Conservation (phyloP, 148 eudicot species). For the Spergularia marina region DNA sequence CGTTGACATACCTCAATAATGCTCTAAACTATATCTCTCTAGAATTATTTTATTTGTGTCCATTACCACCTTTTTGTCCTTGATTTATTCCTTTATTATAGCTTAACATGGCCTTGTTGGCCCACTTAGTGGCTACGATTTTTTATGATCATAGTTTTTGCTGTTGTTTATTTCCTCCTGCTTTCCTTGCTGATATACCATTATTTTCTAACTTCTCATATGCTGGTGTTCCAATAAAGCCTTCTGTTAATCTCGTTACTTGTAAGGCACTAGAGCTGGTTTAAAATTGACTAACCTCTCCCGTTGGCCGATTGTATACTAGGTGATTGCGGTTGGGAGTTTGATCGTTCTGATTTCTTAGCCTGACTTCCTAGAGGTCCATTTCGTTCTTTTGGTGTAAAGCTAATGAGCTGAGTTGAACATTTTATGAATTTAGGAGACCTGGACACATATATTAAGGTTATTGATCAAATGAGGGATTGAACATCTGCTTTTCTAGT, state of each 20-base stretch:
- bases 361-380: too few relatives aligned
- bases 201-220: constrained; percentile 2
- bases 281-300: not conserved
- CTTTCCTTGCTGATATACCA: constrained; percentile 19
- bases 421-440: too few relatives aligned
- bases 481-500: too few relatives aligned
- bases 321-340: not conserved
- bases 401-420: too few relatives aligned
- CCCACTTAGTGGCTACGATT: constrained; percentile 26
- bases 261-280: not conserved
- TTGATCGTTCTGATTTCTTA: too few relatives aligned
- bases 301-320: not conserved
- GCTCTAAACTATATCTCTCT: constrained; percentile 26
- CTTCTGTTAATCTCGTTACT: not conserved
- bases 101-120: constrained; percentile 18
- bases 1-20: constrained; percentile 29
- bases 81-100: constrained; percentile 15
- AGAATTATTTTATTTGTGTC: constrained; percentile 14
- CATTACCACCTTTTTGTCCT: constrained; percentile 14
- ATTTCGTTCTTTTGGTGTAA: too few relatives aligned
- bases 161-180: constrained; percentile 8
- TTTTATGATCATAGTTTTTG: constrained; percentile 20
- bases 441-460: too few relatives aligned
- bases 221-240: not conserved
- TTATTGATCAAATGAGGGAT: too few relatives aligned